phyloP scores from a whole-genome alignment of 441 rosid species.

The Bocquillonia castaneifolia region DNA sequence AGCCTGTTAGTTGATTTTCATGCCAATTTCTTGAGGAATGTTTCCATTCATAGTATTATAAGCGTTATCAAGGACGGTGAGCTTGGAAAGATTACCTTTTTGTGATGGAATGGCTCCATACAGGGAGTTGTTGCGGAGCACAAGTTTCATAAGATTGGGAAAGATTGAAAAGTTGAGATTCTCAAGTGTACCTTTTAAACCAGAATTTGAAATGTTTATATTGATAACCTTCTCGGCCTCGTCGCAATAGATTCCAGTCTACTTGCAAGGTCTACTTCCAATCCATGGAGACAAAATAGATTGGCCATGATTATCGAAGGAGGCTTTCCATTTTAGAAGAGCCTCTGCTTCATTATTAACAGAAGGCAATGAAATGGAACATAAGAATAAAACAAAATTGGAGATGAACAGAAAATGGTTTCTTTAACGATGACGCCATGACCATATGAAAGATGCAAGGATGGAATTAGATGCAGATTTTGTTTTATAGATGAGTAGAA shows the following conservation, averaged over 20 bases:
- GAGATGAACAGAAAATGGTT: too few relatives aligned
- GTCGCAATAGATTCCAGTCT: not conserved
- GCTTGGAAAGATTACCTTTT: not conserved
- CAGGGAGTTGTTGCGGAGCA: not conserved
- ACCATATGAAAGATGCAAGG: too few relatives aligned
- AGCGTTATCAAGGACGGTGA: not conserved
- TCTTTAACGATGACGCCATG: too few relatives aligned
- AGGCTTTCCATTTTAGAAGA: not conserved
- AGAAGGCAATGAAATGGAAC: not conserved
- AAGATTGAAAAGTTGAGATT: not conserved
- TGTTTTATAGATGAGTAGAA: too few relatives aligned
- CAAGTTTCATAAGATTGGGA: not conserved
- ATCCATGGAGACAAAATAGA: too few relatives aligned
- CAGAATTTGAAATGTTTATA: not conserved
- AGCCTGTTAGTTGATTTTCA: not conserved
- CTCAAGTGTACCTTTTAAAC: not conserved
- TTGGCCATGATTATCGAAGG: not conserved
- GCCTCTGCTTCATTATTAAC: not conserved
- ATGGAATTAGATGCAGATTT: too few relatives aligned
- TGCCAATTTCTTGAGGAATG: not conserved
- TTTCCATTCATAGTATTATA: not conserved
- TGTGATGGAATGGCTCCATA: not conserved
- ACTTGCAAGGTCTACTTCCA: too few relatives aligned
- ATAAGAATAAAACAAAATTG: too few relatives aligned
- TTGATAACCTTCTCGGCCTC: not conserved